Evolutionary conservation across 805 yeast species (phyloP), one percentile per base, ranked within the genome.

Genomic region (Candida namnaoensis): DNA sequence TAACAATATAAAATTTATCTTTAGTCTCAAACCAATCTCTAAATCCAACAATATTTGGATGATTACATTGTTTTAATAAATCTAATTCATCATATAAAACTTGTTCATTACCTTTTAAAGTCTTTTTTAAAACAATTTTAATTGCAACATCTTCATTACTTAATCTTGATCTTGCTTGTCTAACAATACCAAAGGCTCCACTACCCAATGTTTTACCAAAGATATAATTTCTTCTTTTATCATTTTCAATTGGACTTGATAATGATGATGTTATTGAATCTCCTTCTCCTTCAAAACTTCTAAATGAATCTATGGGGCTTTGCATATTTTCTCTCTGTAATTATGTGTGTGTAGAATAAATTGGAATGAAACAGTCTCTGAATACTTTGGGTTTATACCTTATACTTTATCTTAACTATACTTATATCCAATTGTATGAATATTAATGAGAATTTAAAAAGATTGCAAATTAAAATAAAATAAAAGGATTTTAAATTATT

Each of bases 141-240:
- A 88, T 74, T 1, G 96, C 96, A 13, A 87, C 95, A 46, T 81
- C 76, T 49, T 84, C 85, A 34, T 60, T 57, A 5, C 72, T 70
- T 7, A 63, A 57, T 26, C 64, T 51, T 40, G 58, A 53, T 26
- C 72, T 64, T 5, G 95, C 96, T 46, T 72, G 72, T 47, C 95
- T 70, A 6, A 88, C 96, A 2, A 88, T 80, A 32, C 96, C 96
- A 62, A 86, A 88, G 0, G 95, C 77, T 6, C 97, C 96, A 0
- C 95, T 96, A 6, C 96, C 96, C n/a, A 88, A 64, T 0, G 95
- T 85, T 42, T 74, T 76, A 19, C 87, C 88, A 58, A 87, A 83
- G 12, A 78, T 73, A 54, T 85, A 87, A 44, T 73, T 75, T 19
- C 95, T 93, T 62, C 88, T 91, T 60, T 88, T 30, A 13, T 30